Percentiles rank a stretch among this genome's conserved stretches.
phyloP scores from a whole-genome alignment of 1,284 basidiomycete genomes.

The Ustilago tritici region DNA sequence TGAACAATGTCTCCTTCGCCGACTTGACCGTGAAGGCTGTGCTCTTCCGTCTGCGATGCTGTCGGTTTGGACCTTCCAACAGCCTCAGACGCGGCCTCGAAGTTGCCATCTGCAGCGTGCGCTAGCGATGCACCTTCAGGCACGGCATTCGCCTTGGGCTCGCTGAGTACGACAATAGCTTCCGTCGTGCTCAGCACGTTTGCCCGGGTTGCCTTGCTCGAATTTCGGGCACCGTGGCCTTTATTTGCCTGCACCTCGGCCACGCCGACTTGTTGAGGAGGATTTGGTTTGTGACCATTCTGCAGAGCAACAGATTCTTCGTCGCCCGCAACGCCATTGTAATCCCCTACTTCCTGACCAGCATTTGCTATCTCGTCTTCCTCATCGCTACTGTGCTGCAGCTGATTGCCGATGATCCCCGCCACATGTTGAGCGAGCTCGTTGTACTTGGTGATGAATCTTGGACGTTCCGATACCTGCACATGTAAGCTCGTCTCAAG shows the following conservation, averaged over 20 bases:
- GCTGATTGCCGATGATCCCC: constrained; percentile 35
- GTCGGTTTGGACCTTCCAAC: not conserved
- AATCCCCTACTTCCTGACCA: not conserved
- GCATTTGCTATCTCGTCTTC: constrained; percentile 20
- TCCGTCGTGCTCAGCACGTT: not conserved
- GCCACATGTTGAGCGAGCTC: constrained; percentile 60
- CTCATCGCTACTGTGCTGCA: constrained; percentile 38
- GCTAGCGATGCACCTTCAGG: not conserved
- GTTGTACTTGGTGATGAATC: constrained; percentile 66
- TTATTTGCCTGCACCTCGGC: not conserved
- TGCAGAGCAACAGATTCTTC: not conserved
- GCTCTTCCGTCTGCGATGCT: not conserved
- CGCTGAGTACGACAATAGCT: not conserved
- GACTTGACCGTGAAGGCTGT: not conserved
- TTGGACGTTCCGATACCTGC: constrained; percentile 51
- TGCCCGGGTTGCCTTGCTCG: not conserved
- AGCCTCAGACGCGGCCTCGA: not conserved
- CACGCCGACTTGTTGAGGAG: not conserved
- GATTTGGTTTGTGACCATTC: not conserved
- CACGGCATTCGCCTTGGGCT: not conserved
- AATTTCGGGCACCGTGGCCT: not conserved
- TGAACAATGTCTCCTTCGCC: not conserved
- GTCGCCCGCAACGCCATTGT: not conserved
- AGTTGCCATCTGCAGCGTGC: not conserved
- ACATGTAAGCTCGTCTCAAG: constrained; percentile 57